Evolutionary conservation across 1,139 yeast species (phyloP), one percentile per base, ranked within the genome.

Genomic region (Taphrina wiesneri): DNA sequence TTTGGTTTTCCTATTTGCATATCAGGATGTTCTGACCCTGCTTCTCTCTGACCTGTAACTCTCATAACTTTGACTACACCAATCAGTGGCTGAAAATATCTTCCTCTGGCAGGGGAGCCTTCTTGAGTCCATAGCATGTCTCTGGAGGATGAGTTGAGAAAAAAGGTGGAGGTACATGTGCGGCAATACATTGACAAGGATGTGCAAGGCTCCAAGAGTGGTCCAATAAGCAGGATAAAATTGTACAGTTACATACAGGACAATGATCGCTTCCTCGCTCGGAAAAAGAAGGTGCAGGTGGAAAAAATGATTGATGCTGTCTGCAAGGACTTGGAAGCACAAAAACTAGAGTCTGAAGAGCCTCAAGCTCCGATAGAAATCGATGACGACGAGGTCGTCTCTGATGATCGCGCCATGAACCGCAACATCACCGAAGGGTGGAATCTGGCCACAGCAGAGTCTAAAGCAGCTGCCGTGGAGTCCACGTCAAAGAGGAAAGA

Each of bases 401-500:
- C n/a, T 13, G 34, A 25, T 1, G 39, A 25, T 41, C 61, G 51
- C 25, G n/a, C 36, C 19, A 28, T 41, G 25, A 54, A 25, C 7
- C 47, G 32, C 34, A 25, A 17, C 36, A 54, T 41, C 36, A 54
- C 36, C 7, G 56, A 52, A 3, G 17, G 45, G 13, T 52, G 45
- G 41, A 30, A 34, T 25, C 53, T 32, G 9, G 52, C 59, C 23
- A 13, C 57, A 6, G 28, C 49, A 21, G 49, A 45, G n/a, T n/a
- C 41, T 17, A 74, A 15, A 49, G 61, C 11, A 68, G 68, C 23
- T 67, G 21, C 15, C 9, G 13, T 23, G 19, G 62, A 17, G 11
- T 7, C 52, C 17, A 30, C 51, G 9, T 13, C 61, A 56, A 69
- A 69, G 61, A 72, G 73, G 51, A 74, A 77, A 67, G 77, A 77